A percentile compares a stretch with the other conserved stretches of the same genome.
Conservation (phyloP, 2,329 filamentous ascomycete genomes). For the Cladorrhinum sp. region DNA sequence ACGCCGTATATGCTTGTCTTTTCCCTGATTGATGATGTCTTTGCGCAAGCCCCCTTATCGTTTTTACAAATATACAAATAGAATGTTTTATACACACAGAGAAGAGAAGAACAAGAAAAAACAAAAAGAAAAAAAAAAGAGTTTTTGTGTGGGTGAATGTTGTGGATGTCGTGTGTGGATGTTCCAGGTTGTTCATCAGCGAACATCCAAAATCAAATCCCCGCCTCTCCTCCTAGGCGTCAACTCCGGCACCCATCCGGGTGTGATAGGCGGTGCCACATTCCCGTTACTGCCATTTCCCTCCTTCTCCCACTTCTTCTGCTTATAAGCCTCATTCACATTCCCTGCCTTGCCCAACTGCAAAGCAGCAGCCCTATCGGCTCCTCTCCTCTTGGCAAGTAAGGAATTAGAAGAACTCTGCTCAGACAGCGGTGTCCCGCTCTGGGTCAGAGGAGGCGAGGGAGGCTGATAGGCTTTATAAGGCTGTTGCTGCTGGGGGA, state of each 20-base stretch:
- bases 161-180: neutral
- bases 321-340: neutral
- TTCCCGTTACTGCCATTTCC: neutral
- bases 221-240: conserved; percentile 66
- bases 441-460: neutral
- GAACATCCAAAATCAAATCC: conserved; percentile 59
- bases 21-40: neutral
- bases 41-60: neutral
- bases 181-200: no score
- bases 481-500: conserved; percentile 1
- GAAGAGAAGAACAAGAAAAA: neutral
- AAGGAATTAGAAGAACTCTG: conserved; percentile 37
- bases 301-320: conserved; percentile 14
- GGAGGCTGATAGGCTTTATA: conserved; percentile 1
- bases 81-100: neutral
- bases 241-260: conserved; percentile 61
- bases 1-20: neutral
- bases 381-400: conserved; percentile 51
- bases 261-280: conserved; percentile 42
- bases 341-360: conserved; percentile 28
- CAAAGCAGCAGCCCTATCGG: conserved; percentile 47
- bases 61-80: neutral
- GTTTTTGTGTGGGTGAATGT: neutral
- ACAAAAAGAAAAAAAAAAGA: neutral
- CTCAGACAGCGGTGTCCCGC: neutral